Evolutionary conservation across 2,329 filamentous ascomycete genomes (phyloP).

Genomic region (Tolypocladium nubicola): DNA sequence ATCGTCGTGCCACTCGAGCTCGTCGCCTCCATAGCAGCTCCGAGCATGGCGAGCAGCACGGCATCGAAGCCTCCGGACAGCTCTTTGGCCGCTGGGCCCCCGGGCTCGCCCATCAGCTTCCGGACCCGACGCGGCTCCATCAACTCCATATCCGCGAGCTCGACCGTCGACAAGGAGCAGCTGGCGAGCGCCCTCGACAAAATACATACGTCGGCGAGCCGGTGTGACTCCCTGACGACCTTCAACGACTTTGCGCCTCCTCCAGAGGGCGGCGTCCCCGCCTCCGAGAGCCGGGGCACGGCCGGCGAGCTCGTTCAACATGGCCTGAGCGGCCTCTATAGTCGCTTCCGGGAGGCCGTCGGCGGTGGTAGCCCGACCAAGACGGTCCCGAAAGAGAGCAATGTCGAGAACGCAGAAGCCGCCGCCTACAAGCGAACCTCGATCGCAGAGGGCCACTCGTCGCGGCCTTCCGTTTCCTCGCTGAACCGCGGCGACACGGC

Average conservation of each 20-base stretch:
- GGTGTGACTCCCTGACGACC: constrained; percentile 73
- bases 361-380: constrained; percentile 47
- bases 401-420: constrained; percentile 24
- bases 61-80: constrained; percentile 17
- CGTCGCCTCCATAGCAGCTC: constrained; percentile 5
- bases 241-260: constrained; percentile 86
- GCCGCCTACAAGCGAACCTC: constrained; percentile 33
- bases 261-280: constrained; percentile 40
- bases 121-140: constrained; percentile 27
- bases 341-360: constrained; percentile 72
- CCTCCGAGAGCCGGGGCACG: constrained; percentile 57
- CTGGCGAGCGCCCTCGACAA: constrained; percentile 70
- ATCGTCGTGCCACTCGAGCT: background rate
- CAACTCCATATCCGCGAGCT: constrained; percentile 28
- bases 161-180: constrained; percentile 54
- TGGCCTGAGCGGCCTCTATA: constrained; percentile 83
- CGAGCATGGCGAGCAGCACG: constrained; percentile 18
- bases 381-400: constrained; percentile 19
- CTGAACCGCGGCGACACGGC: constrained; percentile 30
- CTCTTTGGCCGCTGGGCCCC: constrained; percentile 14
- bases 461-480: constrained; percentile 30
- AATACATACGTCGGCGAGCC: constrained; percentile 83
- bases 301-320: constrained; percentile 69
- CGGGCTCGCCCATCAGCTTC: constrained; percentile 19
- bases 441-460: constrained; percentile 25